Evolutionary conservation across 148 eudicot species (phyloP).

Genomic region (Nepenthes gracilis): DNA sequence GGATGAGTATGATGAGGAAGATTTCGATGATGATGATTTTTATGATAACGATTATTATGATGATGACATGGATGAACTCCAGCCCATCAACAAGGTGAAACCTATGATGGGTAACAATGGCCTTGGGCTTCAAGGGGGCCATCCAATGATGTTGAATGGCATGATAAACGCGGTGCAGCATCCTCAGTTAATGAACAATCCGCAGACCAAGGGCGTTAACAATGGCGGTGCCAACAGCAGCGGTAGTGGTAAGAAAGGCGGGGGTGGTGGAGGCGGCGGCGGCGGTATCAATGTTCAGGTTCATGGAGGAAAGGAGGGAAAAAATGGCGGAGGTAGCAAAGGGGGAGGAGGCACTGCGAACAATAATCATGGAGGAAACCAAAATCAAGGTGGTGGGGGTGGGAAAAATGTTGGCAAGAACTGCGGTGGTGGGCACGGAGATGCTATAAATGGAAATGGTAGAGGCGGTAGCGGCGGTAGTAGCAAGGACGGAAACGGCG

Average conservation of each 20-base stretch:
- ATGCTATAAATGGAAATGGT: slow-evolving; percentile 7
- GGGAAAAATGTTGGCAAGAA: not conserved
- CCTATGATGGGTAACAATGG: slow-evolving; percentile 17
- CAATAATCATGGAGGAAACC: slow-evolving; percentile 16
- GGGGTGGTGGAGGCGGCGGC: slow-evolving; percentile 26
- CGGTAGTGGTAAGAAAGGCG: slow-evolving; percentile 25
- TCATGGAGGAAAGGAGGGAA: slow-evolving; percentile 7
- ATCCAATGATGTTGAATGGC: slow-evolving; percentile 16
- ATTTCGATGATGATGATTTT: slow-evolving; percentile 19
- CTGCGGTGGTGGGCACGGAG: not conserved
- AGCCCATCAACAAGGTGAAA: slow-evolving; percentile 41
- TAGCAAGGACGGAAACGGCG: slow-evolving; percentile 5
- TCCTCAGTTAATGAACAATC: slow-evolving; percentile 19
- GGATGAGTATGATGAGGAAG: slow-evolving; percentile 24
- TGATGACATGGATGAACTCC: slow-evolving; percentile 42
- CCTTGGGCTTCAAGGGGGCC: slow-evolving; percentile 12
- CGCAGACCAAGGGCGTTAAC: slow-evolving; percentile 10
- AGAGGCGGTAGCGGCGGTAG: slow-evolving; percentile 11
- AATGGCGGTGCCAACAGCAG: slow-evolving; percentile 5
- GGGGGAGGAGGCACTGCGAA: slow-evolving; percentile 19
- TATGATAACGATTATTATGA: slow-evolving; percentile 41
- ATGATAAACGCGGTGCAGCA: slow-evolving; percentile 21
- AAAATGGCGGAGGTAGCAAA: slow-evolving; percentile 20
- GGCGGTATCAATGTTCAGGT: slow-evolving; percentile 23
- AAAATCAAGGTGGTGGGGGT: slow-evolving; percentile 38